Evolutionary conservation across 148 eudicot genomes (phyloP).

Genomic region (Limonium bicolor): DNA sequence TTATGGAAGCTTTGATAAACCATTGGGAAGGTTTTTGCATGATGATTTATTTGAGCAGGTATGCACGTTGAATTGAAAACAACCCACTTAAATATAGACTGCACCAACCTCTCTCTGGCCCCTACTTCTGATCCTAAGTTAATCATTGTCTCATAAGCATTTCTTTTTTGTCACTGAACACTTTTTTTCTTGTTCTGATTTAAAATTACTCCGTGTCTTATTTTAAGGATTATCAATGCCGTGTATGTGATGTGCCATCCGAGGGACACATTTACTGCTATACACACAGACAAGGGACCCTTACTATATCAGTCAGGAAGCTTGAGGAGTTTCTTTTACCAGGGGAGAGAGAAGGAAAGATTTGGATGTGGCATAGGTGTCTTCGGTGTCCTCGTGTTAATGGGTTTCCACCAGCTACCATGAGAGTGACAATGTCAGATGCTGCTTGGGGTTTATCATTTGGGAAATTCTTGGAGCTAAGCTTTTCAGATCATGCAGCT

Average conservation of each 20-base stretch:
- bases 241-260: constrained; percentile 72
- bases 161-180: no score
- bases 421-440: constrained; percentile 92
- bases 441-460: constrained; percentile 99
- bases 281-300: constrained; percentile 89
- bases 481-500: constrained; percentile 96
- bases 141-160: no score
- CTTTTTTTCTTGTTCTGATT: constrained; percentile 6
- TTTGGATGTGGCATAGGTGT: constrained; percentile 99
- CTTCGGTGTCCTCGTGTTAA: constrained; percentile 62
- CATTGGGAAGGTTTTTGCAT: constrained; percentile 82
- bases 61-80: no score
- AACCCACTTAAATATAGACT: no score
- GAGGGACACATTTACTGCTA: constrained; percentile 96
- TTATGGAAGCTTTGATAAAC: constrained; percentile 84
- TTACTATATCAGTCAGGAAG: constrained; percentile 91
- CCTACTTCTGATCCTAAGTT: no score
- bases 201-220: constrained; percentile 1
- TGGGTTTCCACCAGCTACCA: constrained; percentile 90
- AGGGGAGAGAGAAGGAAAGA: constrained; percentile 80
- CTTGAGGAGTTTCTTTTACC: constrained; percentile 56
- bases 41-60: constrained; percentile 89
- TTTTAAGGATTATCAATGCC: constrained; percentile 61
- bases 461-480: constrained; percentile 94
- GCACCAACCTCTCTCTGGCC: no score